Percentiles rank a stretch among this genome's conserved stretches.
Conservation (phyloP, 768 basidiomycete species). For the Auricularia heimuer region DNA sequence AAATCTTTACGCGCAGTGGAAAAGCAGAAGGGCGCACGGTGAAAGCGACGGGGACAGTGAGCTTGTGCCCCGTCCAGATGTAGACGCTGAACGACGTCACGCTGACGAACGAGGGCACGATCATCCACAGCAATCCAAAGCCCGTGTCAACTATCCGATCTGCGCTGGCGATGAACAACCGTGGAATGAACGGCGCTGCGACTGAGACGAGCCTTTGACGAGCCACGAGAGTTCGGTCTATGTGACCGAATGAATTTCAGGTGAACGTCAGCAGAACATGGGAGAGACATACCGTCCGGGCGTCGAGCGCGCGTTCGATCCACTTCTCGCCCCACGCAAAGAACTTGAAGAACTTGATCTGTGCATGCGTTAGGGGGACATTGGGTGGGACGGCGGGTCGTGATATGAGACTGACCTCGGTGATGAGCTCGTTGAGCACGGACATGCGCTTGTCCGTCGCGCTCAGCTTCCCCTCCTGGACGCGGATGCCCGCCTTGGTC, state of each 20-base stretch:
- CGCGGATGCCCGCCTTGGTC: constrained; percentile 22
- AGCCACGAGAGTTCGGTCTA: constrained; percentile 5
- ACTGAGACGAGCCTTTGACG: constrained; percentile 2
- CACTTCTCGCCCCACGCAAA: constrained; percentile 75
- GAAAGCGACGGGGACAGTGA: constrained; percentile 76
- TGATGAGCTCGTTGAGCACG: constrained; percentile 36
- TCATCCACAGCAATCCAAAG: constrained; percentile 63
- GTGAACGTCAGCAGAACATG: constrained; percentile 31
- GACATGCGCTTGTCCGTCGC: constrained; percentile 35
- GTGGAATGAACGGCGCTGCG: neutral
- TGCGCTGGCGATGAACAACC: constrained; percentile 16
- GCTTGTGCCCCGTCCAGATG: constrained; percentile 58
- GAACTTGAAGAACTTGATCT: constrained; percentile 72
- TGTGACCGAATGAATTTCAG: too few species aligned
- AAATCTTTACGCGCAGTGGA: neutral
- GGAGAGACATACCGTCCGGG: constrained; percentile 61
- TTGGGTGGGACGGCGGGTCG: too few species aligned
- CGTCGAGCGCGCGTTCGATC: constrained; percentile 55
- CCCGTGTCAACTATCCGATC: constrained; percentile 63
- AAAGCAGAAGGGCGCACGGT: constrained; percentile 39
- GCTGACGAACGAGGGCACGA: constrained; percentile 71
- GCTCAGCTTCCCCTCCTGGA: constrained; percentile 22
- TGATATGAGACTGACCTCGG: neutral
- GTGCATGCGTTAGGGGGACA: constrained; percentile 10
- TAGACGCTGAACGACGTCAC: constrained; percentile 70